A percentile compares a stretch with the other conserved stretches of the same genome.
Conservation (phyloP, 2,329 filamentous ascomycete species). For the Trichophyton equinum region DNA sequence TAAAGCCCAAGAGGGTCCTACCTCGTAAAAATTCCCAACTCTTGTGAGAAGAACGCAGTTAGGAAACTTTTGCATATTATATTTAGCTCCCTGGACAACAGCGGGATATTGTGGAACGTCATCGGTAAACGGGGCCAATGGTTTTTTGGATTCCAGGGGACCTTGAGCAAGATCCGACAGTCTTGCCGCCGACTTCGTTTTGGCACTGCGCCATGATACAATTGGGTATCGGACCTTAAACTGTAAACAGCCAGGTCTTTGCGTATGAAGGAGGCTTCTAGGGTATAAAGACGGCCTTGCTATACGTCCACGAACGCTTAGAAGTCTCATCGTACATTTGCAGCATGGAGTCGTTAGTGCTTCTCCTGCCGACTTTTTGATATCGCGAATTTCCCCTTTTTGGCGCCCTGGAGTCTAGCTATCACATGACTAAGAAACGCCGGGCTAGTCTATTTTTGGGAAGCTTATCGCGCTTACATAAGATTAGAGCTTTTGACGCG, state of each 20-base stretch:
- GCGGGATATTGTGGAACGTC: conserved; percentile 59
- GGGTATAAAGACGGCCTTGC: not conserved
- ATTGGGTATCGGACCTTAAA: not conserved
- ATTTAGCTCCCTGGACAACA: conserved; percentile 74
- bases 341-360: not conserved
- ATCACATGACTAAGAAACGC: not conserved
- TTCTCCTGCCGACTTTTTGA: not conserved
- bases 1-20: conserved; percentile 16
- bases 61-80: conserved; percentile 80
- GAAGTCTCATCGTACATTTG: not conserved
- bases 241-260: not conserved
- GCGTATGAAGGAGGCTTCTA: not conserved
- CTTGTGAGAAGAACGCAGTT: conserved; percentile 85
- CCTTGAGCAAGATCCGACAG: conserved; percentile 46
- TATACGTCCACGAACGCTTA: not conserved
- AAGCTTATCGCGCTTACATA: not conserved
- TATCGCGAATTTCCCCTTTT: not conserved
- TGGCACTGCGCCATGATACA: conserved; percentile 21
- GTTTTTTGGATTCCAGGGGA: conserved; percentile 33
- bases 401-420: not conserved
- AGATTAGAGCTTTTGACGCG: not conserved
- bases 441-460: not conserved
- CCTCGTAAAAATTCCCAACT: conserved; percentile 91
- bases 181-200: conserved; percentile 27
- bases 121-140: conserved; percentile 32